A percentile compares a stretch with the other conserved stretches of the same genome.
phyloP scores from a whole-genome alignment of 345 rosid genomes.

The Eucalyptus regnans region DNA sequence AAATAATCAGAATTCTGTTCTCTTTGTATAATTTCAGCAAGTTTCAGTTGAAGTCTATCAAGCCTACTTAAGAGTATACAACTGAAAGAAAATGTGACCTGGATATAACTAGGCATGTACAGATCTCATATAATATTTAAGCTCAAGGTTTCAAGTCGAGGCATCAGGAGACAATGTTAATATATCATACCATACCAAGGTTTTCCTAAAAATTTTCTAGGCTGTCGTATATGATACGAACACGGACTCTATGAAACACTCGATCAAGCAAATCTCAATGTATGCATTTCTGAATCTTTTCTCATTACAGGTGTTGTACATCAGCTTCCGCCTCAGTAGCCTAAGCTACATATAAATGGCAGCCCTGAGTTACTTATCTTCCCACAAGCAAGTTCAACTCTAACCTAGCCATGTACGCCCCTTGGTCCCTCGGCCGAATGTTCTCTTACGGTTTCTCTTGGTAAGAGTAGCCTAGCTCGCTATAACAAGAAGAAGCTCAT shows the following conservation, averaged over 20 bases:
- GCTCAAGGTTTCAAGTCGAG: not conserved
- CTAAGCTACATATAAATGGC: not conserved
- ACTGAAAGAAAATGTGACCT: too few relatives aligned
- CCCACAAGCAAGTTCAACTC: not conserved
- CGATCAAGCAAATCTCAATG: not conserved
- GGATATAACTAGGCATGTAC: not conserved
- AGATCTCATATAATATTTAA: not conserved
- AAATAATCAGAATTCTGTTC: too few relatives aligned
- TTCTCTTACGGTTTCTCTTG: too few relatives aligned
- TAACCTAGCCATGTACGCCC: fast-evolving
- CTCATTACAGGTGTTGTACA: not conserved
- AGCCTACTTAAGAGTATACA: not conserved
- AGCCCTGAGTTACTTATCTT: fast-evolving
- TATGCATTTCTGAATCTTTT: not conserved
- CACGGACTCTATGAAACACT: not conserved
- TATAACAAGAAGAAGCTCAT: not conserved
- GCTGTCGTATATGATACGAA: fast-evolving
- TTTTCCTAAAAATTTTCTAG: not conserved
- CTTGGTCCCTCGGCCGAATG: too few relatives aligned
- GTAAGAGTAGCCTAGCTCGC: too few relatives aligned
- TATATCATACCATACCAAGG: not conserved
- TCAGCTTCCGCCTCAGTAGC: not conserved
- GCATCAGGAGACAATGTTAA: not conserved
- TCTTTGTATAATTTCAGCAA: not conserved
- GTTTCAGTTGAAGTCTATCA: not conserved